phyloP scores from a whole-genome alignment of 495 filamentous ascomycete species.

The Penicillium paxilli region DNA sequence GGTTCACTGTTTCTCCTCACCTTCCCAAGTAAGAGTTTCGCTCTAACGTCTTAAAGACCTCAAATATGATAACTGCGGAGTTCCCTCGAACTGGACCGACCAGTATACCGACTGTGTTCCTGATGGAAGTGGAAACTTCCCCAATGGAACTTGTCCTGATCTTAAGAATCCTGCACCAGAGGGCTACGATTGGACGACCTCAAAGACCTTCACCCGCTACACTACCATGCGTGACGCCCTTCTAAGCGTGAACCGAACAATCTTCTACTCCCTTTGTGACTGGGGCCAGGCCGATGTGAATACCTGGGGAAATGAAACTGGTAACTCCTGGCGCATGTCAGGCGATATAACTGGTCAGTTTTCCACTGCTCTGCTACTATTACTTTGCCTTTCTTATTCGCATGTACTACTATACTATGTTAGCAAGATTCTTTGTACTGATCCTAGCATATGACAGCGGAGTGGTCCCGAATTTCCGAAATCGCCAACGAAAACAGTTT shows the following conservation, averaged over 20 bases:
- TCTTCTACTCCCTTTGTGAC: constrained; percentile 66
- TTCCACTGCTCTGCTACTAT: too few species aligned
- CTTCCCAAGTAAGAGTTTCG: too few species aligned
- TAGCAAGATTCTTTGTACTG: too few species aligned
- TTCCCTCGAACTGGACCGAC: constrained; percentile 43
- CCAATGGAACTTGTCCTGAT: constrained; percentile 44
- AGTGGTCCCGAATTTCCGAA: constrained; percentile 41
- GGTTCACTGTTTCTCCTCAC: too few species aligned
- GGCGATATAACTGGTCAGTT: constrained; percentile 52
- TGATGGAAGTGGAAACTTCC: constrained; percentile 26
- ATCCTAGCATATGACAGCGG: constrained; percentile 22
- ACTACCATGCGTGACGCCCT: constrained; percentile 62
- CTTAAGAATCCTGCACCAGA: constrained; percentile 38
- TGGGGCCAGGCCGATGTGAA: constrained; percentile 60
- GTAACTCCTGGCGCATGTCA: constrained; percentile 56
- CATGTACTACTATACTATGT: background rate
- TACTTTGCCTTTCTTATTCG: constrained; percentile 10
- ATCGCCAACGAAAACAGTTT: constrained; percentile 48
- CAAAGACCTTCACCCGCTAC: constrained; percentile 55
- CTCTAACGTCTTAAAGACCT: constrained; percentile 43
- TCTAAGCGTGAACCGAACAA: constrained; percentile 46
- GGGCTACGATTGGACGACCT: constrained; percentile 53
- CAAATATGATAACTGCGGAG: constrained; percentile 73
- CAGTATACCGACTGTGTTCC: constrained; percentile 40
- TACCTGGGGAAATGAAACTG: constrained; percentile 50